These are phyloP conservation scores for Colletotrichum lindemuthianum DNA, from an alignment of 2,329 filamentous ascomycete species.

Conservation along the genomic window DNA sequence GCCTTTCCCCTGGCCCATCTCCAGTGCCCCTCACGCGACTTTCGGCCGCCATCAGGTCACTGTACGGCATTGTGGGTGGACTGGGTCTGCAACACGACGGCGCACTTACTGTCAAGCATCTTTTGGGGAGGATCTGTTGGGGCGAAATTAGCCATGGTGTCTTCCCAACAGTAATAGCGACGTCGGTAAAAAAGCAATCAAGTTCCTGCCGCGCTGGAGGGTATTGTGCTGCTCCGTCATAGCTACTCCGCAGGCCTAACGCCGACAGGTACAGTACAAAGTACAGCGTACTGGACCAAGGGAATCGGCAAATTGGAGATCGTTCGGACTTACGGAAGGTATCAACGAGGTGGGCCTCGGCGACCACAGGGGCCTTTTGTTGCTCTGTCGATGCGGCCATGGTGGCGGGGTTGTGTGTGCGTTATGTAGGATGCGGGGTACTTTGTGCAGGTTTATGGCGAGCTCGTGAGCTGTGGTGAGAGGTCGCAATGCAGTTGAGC, in stretches of 20 bases:
- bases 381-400: slow-evolving; percentile 57
- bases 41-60: slow-evolving; percentile 24
- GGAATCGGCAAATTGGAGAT: slow-evolving; percentile 19
- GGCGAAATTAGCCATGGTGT: slow-evolving; percentile 16
- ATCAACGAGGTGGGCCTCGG: slow-evolving; percentile 80
- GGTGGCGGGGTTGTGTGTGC: slow-evolving; percentile 38
- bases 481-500: slow-evolving; percentile 14
- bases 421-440: slow-evolving; percentile 35
- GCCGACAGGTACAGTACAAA: neutral
- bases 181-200: too few species aligned
- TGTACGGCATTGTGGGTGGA: slow-evolving; percentile 3
- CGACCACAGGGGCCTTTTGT: slow-evolving; percentile 68
- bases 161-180: slow-evolving; percentile 15
- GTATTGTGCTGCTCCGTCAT: neutral
- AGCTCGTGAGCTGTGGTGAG: slow-evolving; percentile 2
- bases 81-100: slow-evolving; percentile 26
- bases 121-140: slow-evolving; percentile 69
- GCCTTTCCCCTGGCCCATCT: slow-evolving; percentile 14
- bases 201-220: too few species aligned
- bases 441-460: slow-evolving; percentile 26
- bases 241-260: neutral
- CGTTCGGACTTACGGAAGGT: slow-evolving; percentile 68
- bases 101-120: slow-evolving; percentile 72
- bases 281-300: neutral
- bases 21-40: slow-evolving; percentile 35